A percentile compares a stretch with the other conserved stretches of the same genome.
Conservation (phyloP, 352 stramenopile genomes). For the Thalassiosira hispida region DNA sequence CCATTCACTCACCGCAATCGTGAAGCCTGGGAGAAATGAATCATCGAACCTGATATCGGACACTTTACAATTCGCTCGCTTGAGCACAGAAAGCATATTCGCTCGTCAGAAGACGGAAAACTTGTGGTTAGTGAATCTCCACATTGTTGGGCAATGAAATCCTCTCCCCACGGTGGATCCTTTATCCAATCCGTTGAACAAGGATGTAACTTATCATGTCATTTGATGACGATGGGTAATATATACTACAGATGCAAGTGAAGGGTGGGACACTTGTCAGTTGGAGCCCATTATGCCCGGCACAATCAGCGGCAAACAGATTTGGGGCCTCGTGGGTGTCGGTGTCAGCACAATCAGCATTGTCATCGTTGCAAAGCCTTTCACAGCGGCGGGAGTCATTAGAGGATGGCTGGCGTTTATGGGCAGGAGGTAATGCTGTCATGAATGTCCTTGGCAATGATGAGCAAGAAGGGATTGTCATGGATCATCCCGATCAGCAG, state of each 20-base stretch:
- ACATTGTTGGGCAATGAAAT: constrained; percentile 29
- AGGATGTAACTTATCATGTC: constrained; percentile 14
- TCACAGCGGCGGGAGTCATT: constrained; percentile 84
- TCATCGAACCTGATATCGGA: constrained; percentile 37
- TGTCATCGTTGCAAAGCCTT: constrained; percentile 84
- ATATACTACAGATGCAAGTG: constrained; percentile 12
- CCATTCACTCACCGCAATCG: constrained; percentile 21
- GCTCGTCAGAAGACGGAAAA: constrained; percentile 10
- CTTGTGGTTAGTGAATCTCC: constrained; percentile 16
- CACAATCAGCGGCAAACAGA: constrained; percentile 41
- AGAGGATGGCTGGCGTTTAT: constrained; percentile 83
- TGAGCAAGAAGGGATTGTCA: too few species aligned
- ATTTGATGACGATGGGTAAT: constrained; percentile 25
- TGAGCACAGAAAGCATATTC: constrained; percentile 38
- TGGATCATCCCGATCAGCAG: too few species aligned
- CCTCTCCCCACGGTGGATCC: constrained; percentile 17
- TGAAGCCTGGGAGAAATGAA: constrained; percentile 38
- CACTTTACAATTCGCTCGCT: constrained; percentile 37
- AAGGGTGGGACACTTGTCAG: constrained; percentile 20
- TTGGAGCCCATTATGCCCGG: constrained; percentile 48
- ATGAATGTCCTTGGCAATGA: too few species aligned
- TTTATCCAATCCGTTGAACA: constrained; percentile 14
- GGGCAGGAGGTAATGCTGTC: too few species aligned
- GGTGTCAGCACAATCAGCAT: constrained; percentile 2
- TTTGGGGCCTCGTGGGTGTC: constrained; percentile 20